phyloP scores from a whole-genome alignment of 768 basidiomycete species.

The Sporobolomyces pararoseus region DNA sequence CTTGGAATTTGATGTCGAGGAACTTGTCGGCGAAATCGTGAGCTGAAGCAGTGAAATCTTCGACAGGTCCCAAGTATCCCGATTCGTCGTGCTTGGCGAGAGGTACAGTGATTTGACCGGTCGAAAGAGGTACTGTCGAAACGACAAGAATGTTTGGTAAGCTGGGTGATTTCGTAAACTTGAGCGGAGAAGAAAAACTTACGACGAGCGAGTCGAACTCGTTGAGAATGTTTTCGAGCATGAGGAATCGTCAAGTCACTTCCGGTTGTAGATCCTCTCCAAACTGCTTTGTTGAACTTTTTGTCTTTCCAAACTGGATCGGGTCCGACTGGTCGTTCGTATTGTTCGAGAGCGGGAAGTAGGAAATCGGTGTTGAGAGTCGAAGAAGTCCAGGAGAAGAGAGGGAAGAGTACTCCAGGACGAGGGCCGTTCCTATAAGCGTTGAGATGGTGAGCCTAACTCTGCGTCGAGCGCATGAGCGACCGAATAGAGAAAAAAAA shows the following conservation, averaged over 20 bases:
- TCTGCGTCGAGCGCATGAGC: not conserved
- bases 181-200: not conserved
- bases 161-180: not conserved
- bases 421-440: conserved; percentile 41
- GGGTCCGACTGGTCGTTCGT: conserved; percentile 39
- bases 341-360: conserved; percentile 46
- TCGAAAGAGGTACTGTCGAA: not conserved
- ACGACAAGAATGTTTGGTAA: not conserved
- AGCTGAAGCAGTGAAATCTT: not conserved
- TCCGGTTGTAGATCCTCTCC: conserved; percentile 53
- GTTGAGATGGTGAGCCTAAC: not conserved
- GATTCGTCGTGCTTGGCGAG: conserved; percentile 18
- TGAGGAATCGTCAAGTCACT: conserved; percentile 29
- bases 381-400: conserved; percentile 44
- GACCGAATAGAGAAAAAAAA: not conserved
- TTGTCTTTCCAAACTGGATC: conserved; percentile 50
- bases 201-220: conserved; percentile 40
- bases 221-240: conserved; percentile 44
- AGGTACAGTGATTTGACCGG: conserved; percentile 15
- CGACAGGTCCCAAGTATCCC: not conserved
- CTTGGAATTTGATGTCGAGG: conserved; percentile 36
- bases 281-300: conserved; percentile 51
- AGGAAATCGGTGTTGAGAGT: conserved; percentile 45
- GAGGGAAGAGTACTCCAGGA: conserved; percentile 41
- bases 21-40: conserved; percentile 21